Evolutionary conservation across 768 basidiomycete species (phyloP), one percentile per base, ranked within the genome.

Genomic region (Naematelia aurantialba): DNA sequence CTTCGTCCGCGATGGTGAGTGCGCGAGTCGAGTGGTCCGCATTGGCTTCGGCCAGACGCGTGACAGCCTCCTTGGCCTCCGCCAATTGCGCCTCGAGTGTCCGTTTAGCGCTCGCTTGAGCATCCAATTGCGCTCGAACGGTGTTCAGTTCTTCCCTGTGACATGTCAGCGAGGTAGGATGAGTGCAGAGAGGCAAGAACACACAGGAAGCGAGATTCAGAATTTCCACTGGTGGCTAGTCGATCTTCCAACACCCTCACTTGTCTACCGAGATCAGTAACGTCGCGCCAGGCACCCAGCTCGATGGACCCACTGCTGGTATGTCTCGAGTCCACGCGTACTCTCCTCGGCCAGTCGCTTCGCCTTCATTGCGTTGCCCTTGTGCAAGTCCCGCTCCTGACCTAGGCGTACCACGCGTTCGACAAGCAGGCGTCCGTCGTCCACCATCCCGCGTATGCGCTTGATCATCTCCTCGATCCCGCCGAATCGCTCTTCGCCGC

Each of bases 321-420:
- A 94, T 17, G 87, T 91, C 80, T 91, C 89, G 44, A 96, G 78
- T 24, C 87, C 89, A 19, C 72, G 76, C 59, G 84, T 85, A 42
- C 87, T 88, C 52, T 92, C 91, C 74, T 87, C 86, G 2, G 89
- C 89, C 26, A 94, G 82, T 77, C 90, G 91, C 81, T 92, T 88
- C 21, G 90, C 91, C 50, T 90, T 82, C 70, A 91, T 90, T 19
- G 91, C 90, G 70, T 91, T 92, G 79, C 87, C 88, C 82, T 91
- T 94, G 61, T 94, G 82, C 63, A 93, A 71, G 65, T 94, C 91
- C 59, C 93, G 88, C 51, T 91, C 89, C 76, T 89, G 87, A 1
- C 89, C 91, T 66, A 91, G 88, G 24, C 89, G 84, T 52, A 90
- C 80, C 39, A 92, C 79, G 29, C 91, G 83, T 76, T 91, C 88